Base-by-base conservation (phyloP, 768 basidiomycete species). In the Fomitopsis serialis region DNA sequence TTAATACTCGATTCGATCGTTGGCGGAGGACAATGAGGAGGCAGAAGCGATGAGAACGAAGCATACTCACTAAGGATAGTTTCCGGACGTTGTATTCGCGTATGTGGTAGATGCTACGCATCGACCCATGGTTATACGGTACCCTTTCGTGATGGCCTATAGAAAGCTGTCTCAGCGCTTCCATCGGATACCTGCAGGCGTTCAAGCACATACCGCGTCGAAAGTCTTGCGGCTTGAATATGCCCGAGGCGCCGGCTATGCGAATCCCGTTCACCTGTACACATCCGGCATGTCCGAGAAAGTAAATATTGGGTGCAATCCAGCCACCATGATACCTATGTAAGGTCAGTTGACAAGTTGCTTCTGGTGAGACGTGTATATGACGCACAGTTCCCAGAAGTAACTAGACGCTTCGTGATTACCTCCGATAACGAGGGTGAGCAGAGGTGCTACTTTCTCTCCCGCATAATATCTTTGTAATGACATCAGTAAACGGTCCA, bases 361-460 rank as follows among this genome's bases (percentile, higher is more conserved):
- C 29, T 22, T 23, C 25, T n/a, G 9, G 25, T 19, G 21, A 4
- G 34, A 3, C 15, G 45, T 25, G 8, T 25, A 32, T 15, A 32
- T 32, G 27, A 73, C 89, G 69, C 63, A 92, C 91, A 97, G 70
- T 68, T 99, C 97, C 87, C 92, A 95, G 72, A 98, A 77, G 65
- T 98, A 97, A 61, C 94, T 97, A 21, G 91, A 94, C 1, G 92
- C 92, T 70, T 98, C 97, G 67, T 98, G 97, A 65, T 98, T 98
- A 9, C 97, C 97, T 15, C 97, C 97, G 63, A 98, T 97, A 46
- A 98, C 84, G 12, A 99, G 74, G 0, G 97, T 99, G 66, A 96
- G 70, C 3, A 96, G 68, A 0, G 95, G 93, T 2, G 96, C 94
- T n/a, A 59, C 71, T 63, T 76, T 84, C 64, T 87, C 76, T 1